A percentile compares a stretch with the other conserved stretches of the same genome.
Conservation (phyloP, 2,329 filamentous ascomycete species). For the Dendryphion nanum region DNA sequence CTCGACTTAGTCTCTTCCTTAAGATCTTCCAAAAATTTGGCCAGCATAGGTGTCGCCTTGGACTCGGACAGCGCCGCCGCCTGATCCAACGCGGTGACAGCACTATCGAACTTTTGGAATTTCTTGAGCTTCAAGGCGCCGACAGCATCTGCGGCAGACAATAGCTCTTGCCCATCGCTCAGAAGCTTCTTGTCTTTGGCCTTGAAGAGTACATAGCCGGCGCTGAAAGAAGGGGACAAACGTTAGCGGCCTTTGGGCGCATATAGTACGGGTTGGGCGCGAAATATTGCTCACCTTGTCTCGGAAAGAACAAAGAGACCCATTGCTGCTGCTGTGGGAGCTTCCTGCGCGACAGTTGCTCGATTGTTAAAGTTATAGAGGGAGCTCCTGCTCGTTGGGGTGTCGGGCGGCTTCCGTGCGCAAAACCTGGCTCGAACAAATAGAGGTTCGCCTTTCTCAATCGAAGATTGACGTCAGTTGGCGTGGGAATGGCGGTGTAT, state of each 20-base stretch:
- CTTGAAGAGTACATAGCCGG: constrained; percentile 98
- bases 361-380: constrained; percentile 1
- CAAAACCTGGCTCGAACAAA: too few relatives aligned
- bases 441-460: too few relatives aligned
- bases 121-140: constrained; percentile 94
- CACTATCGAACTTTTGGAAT: constrained; percentile 54
- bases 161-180: constrained; percentile 60
- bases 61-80: constrained; percentile 85
- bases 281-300: constrained; percentile 21
- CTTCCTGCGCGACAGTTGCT: background rate
- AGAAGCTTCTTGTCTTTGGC: constrained; percentile 97
- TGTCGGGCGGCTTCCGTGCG: too few relatives aligned
- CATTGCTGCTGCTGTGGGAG: constrained; percentile 33
- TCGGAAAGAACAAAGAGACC: constrained; percentile 42
- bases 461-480: too few relatives aligned
- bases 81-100: constrained; percentile 70
- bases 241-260: constrained; percentile 24
- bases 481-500: too few relatives aligned
- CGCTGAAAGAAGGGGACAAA: constrained; percentile 65
- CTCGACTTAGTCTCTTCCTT: constrained; percentile 98
- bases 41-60: constrained; percentile 87
- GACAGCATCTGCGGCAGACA: constrained; percentile 79
- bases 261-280: too few relatives aligned
- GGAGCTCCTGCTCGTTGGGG: constrained; percentile 14
- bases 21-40: constrained; percentile 78